These are phyloP conservation scores for Lophiotrema nucula DNA, from an alignment of 495 filamentous ascomycete genomes.

Conservation along the genomic window DNA sequence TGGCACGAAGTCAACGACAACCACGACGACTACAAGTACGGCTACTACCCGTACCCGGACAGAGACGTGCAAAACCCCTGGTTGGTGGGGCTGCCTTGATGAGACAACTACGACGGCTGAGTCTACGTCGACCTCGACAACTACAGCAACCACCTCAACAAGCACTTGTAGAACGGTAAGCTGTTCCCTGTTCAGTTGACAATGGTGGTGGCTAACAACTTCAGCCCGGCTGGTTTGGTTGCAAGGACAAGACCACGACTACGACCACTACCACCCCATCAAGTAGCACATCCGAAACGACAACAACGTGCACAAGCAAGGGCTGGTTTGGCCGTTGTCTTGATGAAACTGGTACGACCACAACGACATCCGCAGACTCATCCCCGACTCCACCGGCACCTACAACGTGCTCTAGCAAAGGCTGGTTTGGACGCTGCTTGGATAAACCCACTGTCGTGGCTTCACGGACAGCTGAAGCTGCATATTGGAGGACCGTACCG, in stretches of 20 bases:
- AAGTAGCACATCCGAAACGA: neutral
- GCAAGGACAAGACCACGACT: slow-evolving; percentile 20
- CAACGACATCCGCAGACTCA: slow-evolving; percentile 8
- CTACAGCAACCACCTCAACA: slow-evolving; percentile 8
- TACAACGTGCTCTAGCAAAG: slow-evolving; percentile 21
- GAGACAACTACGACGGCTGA: slow-evolving; percentile 9
- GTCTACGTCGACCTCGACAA: slow-evolving; percentile 4
- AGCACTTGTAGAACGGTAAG: slow-evolving; percentile 23
- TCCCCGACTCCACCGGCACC: no score
- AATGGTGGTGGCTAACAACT: neutral
- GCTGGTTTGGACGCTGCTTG: slow-evolving; percentile 26
- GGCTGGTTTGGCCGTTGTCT: slow-evolving; percentile 29
- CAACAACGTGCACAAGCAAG: slow-evolving; percentile 21
- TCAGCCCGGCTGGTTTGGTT: slow-evolving; percentile 28
- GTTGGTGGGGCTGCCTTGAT: slow-evolving; percentile 26
- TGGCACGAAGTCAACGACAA: slow-evolving; percentile 15
- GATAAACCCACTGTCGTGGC: no score
- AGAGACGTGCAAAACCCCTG: slow-evolving; percentile 27
- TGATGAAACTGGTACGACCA: slow-evolving; percentile 5
- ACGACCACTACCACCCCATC: slow-evolving; percentile 3
- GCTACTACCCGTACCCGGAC: slow-evolving; percentile 13
- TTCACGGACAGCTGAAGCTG: slow-evolving; percentile 10
- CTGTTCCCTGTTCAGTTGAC: no score
- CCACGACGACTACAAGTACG: slow-evolving; percentile 13
- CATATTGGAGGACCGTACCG: slow-evolving; percentile 18